Evolutionary conservation across 2,329 filamentous ascomycete genomes (phyloP).

Genomic region (Penicillium vulpinum): DNA sequence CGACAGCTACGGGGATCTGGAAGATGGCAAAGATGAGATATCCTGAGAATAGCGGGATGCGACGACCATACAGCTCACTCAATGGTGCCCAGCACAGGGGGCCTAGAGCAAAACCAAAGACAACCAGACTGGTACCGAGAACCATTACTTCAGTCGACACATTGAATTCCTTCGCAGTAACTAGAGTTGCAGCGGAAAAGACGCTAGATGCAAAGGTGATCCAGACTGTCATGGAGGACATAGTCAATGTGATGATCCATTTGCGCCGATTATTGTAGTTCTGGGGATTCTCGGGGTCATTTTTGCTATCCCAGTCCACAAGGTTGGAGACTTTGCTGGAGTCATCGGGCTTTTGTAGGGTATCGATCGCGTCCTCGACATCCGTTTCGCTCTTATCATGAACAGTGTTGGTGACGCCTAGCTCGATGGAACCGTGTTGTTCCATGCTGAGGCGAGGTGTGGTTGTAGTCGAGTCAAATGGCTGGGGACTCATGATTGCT

Average conservation of each 20-base stretch:
- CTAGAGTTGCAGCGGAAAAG: slow-evolving; percentile 46
- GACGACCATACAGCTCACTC: slow-evolving; percentile 52
- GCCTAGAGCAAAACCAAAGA: slow-evolving; percentile 47
- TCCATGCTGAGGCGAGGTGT: slow-evolving; percentile 25
- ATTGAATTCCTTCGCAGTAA: slow-evolving; percentile 45
- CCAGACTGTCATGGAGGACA: slow-evolving; percentile 48
- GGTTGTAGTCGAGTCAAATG: slow-evolving; percentile 17
- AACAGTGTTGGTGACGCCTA: not conserved
- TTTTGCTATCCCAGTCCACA: slow-evolving; percentile 32
- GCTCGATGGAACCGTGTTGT: slow-evolving; percentile 1
- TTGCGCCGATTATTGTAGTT: slow-evolving; percentile 32
- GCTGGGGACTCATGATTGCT: not conserved
- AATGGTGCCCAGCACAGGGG: slow-evolving; percentile 45
- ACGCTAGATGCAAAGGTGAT: slow-evolving; percentile 52
- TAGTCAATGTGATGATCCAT: slow-evolving; percentile 45
- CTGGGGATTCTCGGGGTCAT: slow-evolving; percentile 34
- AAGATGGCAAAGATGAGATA: slow-evolving; percentile 53
- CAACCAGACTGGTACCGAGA: slow-evolving; percentile 52
- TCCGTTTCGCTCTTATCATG: slow-evolving; percentile 10
- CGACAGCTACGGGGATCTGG: slow-evolving; percentile 55
- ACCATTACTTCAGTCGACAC: slow-evolving; percentile 52
- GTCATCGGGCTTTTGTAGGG: slow-evolving; percentile 4
- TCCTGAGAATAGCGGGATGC: slow-evolving; percentile 49
- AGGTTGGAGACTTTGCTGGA: slow-evolving; percentile 30
- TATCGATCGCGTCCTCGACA: not conserved